These are phyloP conservation scores for Vitis rotundifolia DNA, from an alignment of 164 flowering plant species.

Conservation along the genomic window DNA sequence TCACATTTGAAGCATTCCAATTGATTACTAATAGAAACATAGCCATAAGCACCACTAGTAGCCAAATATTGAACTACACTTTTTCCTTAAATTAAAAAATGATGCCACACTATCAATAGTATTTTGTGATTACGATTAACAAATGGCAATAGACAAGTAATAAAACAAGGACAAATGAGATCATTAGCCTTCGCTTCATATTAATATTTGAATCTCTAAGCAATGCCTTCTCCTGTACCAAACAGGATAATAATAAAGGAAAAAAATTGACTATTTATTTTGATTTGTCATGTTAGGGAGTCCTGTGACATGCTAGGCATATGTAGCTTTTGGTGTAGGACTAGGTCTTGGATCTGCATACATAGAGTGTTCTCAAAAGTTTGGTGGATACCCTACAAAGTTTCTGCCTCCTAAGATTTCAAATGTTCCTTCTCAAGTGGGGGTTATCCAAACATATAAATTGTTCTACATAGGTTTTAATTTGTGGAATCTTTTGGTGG, in stretches of 20 bases:
- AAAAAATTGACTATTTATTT: background rate
- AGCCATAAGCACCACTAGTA: too few species aligned
- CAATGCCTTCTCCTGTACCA: background rate
- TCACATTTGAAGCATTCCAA: too few species aligned
- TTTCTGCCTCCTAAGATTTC: slow-evolving; percentile 28
- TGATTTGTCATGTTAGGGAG: slow-evolving; percentile 50
- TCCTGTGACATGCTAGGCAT: slow-evolving; percentile 88
- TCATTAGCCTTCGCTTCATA: background rate
- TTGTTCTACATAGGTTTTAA: background rate
- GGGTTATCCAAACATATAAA: background rate
- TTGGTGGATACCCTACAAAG: slow-evolving; percentile 48
- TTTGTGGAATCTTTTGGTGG: too few species aligned
- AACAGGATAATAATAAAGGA: too few species aligned
- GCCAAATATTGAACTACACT: too few species aligned
- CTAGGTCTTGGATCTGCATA: slow-evolving; percentile 88
- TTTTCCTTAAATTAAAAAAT: too few species aligned
- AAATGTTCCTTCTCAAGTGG: slow-evolving; percentile 34
- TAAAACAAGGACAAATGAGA: too few species aligned
- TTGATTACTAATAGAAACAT: too few species aligned
- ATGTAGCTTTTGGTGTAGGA: slow-evolving; percentile 93
- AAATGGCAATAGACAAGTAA: too few species aligned
- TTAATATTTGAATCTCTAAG: too few species aligned
- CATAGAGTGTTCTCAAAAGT: slow-evolving; percentile 67
- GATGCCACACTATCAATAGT: too few species aligned
- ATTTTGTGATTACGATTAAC: too few species aligned